A percentile compares a stretch with the other conserved stretches of the same genome.
phyloP scores from a whole-genome alignment of 2,329 filamentous ascomycete species.

The Diaporthe longicolla region DNA sequence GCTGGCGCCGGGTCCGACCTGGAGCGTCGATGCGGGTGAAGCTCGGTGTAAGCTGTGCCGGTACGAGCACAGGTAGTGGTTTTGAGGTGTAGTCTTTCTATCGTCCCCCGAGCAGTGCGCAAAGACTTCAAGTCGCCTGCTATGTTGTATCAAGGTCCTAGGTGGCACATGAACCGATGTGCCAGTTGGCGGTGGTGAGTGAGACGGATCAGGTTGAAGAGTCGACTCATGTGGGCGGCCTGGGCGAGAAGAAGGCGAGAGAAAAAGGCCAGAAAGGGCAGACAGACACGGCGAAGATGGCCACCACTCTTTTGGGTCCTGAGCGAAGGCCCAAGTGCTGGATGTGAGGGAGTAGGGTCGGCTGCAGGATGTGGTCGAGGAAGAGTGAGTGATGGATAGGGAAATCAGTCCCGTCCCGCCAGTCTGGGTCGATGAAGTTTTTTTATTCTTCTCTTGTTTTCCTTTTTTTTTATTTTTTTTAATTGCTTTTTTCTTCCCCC shows the following conservation, averaged over 20 bases:
- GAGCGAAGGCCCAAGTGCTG: neutral
- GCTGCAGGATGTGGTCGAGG: neutral
- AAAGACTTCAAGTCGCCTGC: conserved; percentile 78
- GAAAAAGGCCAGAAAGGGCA: neutral
- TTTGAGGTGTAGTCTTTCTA: conserved; percentile 66
- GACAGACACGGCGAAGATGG: conserved; percentile 7
- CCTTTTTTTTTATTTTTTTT: neutral
- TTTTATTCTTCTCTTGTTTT: neutral
- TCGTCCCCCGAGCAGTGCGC: conserved; percentile 71
- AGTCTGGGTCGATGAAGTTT: conserved; percentile 10
- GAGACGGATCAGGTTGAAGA: conserved; percentile 20
- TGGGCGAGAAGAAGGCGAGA: neutral
- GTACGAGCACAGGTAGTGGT: neutral
- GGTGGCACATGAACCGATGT: conserved; percentile 61
- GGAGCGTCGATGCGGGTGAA: neutral
- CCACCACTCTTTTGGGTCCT: neutral
- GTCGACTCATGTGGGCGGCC: conserved; percentile 20
- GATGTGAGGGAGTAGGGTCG: neutral
- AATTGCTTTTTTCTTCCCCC: neutral
- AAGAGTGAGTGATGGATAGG: neutral
- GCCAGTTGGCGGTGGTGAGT: conserved; percentile 49
- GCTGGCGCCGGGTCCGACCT: neutral
- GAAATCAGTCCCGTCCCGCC: neutral
- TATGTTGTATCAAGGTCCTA: conserved; percentile 56
- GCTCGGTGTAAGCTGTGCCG: neutral